These are phyloP conservation scores for Aspergillus cristatus DNA, from an alignment of 495 filamentous ascomycete genomes.

Conservation along the genomic window DNA sequence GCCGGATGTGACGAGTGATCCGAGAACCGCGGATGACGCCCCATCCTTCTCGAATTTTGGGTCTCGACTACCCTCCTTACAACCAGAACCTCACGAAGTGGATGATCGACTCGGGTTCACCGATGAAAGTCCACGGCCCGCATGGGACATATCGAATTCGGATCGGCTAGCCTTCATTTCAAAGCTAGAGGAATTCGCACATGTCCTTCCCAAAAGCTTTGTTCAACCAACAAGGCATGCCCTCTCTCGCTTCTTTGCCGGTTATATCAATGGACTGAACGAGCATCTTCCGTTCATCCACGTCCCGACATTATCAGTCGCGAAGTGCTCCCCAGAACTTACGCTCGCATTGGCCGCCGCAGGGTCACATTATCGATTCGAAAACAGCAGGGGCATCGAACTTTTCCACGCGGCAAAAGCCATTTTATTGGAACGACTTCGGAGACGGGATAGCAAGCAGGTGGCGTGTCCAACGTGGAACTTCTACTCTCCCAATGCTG, in stretches of 20 bases:
- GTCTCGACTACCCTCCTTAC: constrained; percentile 58
- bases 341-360: constrained; percentile 40
- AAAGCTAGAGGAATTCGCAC: constrained; percentile 56
- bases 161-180: constrained; percentile 55
- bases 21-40: constrained; percentile 30
- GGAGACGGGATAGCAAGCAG: constrained; percentile 37
- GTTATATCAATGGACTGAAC: constrained; percentile 41
- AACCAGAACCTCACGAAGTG: constrained; percentile 53
- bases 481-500: constrained; percentile 28
- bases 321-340: constrained; percentile 36
- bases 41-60: constrained; percentile 56
- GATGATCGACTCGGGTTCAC: constrained; percentile 40
- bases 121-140: constrained; percentile 39
- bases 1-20: constrained; percentile 29
- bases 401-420: constrained; percentile 57
- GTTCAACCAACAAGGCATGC: constrained; percentile 44
- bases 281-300: constrained; percentile 44
- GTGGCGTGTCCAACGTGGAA: constrained; percentile 36
- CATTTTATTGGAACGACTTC: constrained; percentile 37
- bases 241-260: constrained; percentile 39
- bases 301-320: constrained; percentile 37
- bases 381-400: constrained; percentile 56
- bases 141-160: constrained; percentile 56
- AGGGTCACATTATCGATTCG: constrained; percentile 50
- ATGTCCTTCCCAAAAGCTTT: constrained; percentile 57